Evolutionary conservation across 2,329 filamentous ascomycete species (phyloP).

Genomic region (Ophiocordyceps sinensis): DNA sequence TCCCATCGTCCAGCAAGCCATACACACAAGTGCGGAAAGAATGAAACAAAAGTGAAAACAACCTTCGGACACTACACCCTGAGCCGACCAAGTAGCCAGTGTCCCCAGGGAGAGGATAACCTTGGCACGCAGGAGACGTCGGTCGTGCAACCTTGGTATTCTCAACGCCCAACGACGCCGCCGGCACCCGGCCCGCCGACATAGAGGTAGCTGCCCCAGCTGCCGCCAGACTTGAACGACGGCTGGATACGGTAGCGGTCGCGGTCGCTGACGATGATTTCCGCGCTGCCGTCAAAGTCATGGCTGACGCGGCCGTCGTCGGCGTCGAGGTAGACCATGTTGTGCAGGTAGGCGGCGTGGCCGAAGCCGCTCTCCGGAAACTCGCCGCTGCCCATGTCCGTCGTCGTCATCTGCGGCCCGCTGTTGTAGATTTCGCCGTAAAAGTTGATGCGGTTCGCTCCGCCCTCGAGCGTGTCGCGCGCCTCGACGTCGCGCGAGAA

Average conservation of each 20-base stretch:
- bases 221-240: constrained; percentile 4
- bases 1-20: too few relatives aligned
- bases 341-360: constrained; percentile 6
- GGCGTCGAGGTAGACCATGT: constrained; percentile 5
- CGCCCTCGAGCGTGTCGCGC: constrained; percentile 3
- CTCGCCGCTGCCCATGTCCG: constrained; percentile 10
- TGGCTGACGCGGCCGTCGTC: neutral
- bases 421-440: constrained; percentile 10
- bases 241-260: constrained; percentile 5
- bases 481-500: constrained; percentile 4
- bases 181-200: constrained; percentile 8
- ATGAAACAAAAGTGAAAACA: too few relatives aligned
- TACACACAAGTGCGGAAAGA: too few relatives aligned
- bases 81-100: too few relatives aligned
- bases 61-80: too few relatives aligned
- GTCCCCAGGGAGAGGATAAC: too few relatives aligned
- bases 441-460: constrained; percentile 5
- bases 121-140: neutral
- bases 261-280: constrained; percentile 4
- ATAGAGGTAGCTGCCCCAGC: constrained; percentile 7
- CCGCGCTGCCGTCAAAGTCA: constrained; percentile 3
- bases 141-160: neutral
- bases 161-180: constrained; percentile 7
- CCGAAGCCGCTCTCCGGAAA: constrained; percentile 7
- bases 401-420: constrained; percentile 5